Conservation (phyloP, 768 basidiomycete species). For the Auriscalpium vulgare region DNA sequence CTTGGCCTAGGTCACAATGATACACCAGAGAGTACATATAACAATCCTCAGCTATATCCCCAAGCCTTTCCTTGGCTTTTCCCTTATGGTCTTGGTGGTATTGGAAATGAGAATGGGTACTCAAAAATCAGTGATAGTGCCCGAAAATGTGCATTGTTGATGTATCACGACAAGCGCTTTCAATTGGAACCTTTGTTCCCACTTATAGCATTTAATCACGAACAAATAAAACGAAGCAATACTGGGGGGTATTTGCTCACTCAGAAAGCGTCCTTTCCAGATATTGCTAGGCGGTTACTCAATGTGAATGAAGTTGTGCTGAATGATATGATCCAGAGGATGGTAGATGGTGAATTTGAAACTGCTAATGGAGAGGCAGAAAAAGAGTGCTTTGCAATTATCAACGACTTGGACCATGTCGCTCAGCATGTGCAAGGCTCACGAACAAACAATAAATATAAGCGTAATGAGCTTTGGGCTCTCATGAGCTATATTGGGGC, state of each 20-base stretch:
- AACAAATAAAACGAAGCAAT: conserved; percentile 13
- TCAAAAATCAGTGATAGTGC: not conserved
- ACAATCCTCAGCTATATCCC: conserved; percentile 12
- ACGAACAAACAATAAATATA: conserved; percentile 4
- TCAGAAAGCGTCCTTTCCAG: not conserved
- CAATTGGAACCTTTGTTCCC: conserved; percentile 13
- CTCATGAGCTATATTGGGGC: conserved; percentile 9
- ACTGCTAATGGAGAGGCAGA: conserved; percentile 5
- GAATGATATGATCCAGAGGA: not conserved
- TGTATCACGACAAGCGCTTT: conserved; percentile 17
- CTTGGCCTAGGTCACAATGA: not conserved
- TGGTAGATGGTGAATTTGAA: not conserved
- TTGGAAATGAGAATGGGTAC: not conserved
- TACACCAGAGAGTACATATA: conserved; percentile 6
- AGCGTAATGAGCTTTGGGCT: conserved; percentile 14
- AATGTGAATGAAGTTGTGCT: conserved; percentile 1
- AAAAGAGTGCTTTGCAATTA: conserved; percentile 4
- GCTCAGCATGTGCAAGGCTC: conserved; percentile 12
- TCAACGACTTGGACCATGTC: conserved; percentile 10
- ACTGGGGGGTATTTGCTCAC: conserved; percentile 11
- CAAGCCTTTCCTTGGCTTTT: conserved; percentile 14
- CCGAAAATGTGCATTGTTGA: conserved; percentile 4
- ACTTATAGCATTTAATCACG: conserved; percentile 16
- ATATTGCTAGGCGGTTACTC: conserved; percentile 3
- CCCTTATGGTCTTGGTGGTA: conserved; percentile 12